Conservation (phyloP, 345 rosid species). For the Trapa incisa region DNA sequence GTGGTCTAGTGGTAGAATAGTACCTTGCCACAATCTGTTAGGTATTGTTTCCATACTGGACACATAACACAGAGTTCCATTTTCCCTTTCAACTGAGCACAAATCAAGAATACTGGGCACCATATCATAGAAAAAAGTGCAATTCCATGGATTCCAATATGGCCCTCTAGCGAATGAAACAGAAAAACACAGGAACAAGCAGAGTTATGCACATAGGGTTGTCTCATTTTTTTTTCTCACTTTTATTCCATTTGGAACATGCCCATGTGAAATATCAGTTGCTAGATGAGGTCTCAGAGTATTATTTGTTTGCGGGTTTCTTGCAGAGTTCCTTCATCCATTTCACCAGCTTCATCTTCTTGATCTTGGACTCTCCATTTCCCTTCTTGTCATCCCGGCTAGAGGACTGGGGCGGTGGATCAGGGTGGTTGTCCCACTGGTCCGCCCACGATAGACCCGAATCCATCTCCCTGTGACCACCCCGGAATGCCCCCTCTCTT, state of each 20-base stretch:
- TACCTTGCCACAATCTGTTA: conserved; percentile 70
- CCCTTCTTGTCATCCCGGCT: conserved; percentile 18
- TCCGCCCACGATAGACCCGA: conserved; percentile 61
- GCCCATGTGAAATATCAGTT: too few species aligned
- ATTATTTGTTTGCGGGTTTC: conserved; percentile 16
- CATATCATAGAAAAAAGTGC: too few species aligned
- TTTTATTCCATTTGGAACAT: too few species aligned
- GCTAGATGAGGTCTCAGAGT: too few species aligned
- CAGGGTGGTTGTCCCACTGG: conserved; percentile 40
- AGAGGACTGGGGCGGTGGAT: conserved; percentile 23
- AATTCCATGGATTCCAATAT: too few species aligned
- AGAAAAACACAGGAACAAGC: too few species aligned
- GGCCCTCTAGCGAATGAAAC: too few species aligned
- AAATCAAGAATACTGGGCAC: too few species aligned
- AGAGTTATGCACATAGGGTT: too few species aligned
- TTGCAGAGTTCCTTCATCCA: conserved; percentile 28
- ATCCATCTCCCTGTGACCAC: conserved; percentile 20
- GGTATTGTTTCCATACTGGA: conserved; percentile 56
- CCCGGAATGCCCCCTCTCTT: not conserved
- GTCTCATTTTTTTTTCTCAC: too few species aligned
- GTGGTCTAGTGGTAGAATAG: conserved; percentile 87
- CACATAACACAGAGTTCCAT: too few species aligned
- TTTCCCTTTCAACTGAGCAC: too few species aligned
- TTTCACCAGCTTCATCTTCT: conserved; percentile 19
- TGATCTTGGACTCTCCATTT: conserved; percentile 15